Evolutionary conservation across 805 yeast species (phyloP), one percentile per base, ranked within the genome.

Genomic region (Kazachstania africana): DNA sequence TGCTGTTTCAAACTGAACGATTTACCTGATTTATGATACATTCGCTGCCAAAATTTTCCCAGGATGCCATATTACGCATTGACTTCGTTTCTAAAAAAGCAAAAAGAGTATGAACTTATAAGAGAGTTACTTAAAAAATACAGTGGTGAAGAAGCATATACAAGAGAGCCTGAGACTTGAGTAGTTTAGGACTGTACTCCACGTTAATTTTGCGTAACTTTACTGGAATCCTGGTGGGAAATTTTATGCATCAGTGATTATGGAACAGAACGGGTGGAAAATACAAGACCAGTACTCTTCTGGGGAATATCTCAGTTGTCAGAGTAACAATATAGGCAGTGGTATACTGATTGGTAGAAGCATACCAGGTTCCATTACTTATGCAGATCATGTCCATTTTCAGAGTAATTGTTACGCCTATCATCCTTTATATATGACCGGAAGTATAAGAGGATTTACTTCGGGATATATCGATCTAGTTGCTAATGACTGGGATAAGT

Each of bases 401-500:
- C 21, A 26, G 16, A 58, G 65, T 19, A 40, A 41, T 14, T 65
- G 69, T 35, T 55, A 51, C 29, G 37, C 43, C 10, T 39, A 38
- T 0, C 43, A 39, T 1, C 68, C 68, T 0, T 48, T 57, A 1
- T 53, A 59, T 24, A 56, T 61, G 8, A 44, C 63, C 1, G 57
- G 56, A 29, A 51, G 44, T 16, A 43, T 45, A 2, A 55, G 55
- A 2, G 41, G 52, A 1, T 21, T 36, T 0, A 37, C 60, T 2
- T 53, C 72, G 5, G 78, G 78, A 6, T 49, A 45, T 27, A 31
- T 46, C n/a, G 35, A 44, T 1, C 18, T 61, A 1, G 60, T 71
- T 12, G 42, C 38, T 3, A 34, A 44, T 2, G 66, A 72, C 16
- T 79, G 87, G 87, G 14, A 44, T 1, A 36, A 37, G 10, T 75